A percentile compares a stretch with the other conserved stretches of the same genome.
phyloP scores from a whole-genome alignment of 1,284 basidiomycete genomes.

The Volvariella volvacea region DNA sequence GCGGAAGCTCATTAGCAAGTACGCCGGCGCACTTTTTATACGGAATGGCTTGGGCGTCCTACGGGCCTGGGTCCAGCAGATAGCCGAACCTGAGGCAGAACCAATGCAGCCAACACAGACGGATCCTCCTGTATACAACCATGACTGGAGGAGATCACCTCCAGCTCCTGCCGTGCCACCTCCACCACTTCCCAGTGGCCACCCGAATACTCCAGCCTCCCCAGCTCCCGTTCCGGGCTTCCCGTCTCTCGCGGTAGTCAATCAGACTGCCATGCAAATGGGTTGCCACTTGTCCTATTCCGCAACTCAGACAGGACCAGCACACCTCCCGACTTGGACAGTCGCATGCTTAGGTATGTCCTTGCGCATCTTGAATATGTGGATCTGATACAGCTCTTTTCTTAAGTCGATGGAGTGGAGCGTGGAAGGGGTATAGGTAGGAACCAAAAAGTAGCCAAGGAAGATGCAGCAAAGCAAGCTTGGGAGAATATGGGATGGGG shows the following conservation, averaged over 20 bases:
- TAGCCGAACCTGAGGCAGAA: conserved; percentile 36
- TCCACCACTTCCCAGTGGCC: conserved; percentile 8
- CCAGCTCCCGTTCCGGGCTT: background rate
- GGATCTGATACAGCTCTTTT: no score
- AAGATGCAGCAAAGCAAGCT: conserved; percentile 47
- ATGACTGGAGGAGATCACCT: conserved; percentile 9
- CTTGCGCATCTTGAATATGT: no score
- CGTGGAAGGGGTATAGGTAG: conserved; percentile 38
- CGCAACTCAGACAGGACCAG: conserved; percentile 34
- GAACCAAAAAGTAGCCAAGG: conserved; percentile 49
- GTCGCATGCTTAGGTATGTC: conserved; percentile 43
- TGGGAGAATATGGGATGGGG: conserved; percentile 37
- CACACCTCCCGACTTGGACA: conserved; percentile 48
- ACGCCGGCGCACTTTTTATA: conserved; percentile 45
- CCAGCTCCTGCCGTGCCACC: conserved; percentile 3
- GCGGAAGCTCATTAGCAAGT: conserved; percentile 39
- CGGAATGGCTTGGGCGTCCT: conserved; percentile 33
- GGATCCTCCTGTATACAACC: conserved; percentile 19
- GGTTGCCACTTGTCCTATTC: conserved; percentile 33
- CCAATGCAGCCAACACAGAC: conserved; percentile 3
- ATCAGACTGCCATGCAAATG: conserved; percentile 44
- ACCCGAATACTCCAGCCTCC: conserved; percentile 17
- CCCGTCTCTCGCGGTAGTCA: conserved; percentile 35
- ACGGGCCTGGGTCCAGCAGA: conserved; percentile 39
- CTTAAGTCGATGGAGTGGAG: conserved; percentile 38